These are phyloP conservation scores for Agarophyton chilense DNA, from an alignment of 23 red algal genomes.

Conservation along the genomic window DNA sequence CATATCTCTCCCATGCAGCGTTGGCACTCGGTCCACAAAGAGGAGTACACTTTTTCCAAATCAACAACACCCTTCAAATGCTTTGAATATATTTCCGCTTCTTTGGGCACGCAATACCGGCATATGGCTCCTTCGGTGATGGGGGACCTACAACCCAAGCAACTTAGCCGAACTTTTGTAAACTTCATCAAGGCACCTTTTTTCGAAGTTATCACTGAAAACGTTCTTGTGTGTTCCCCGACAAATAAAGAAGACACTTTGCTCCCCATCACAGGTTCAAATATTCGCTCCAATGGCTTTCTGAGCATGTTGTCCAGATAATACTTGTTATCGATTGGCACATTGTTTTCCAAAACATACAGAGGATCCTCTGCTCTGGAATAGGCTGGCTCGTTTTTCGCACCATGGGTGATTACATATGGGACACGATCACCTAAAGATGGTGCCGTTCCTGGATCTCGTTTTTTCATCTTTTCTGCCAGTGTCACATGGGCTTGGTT, in stretches of 20 bases:
- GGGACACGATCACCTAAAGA: conserved; percentile 95
- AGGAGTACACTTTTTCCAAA: conserved; percentile 74
- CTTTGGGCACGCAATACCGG: conserved; percentile 72
- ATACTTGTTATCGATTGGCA: conserved; percentile 94
- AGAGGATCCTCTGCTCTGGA: conserved; percentile 96
- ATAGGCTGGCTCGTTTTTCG: conserved; percentile 84
- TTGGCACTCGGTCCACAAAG: conserved; percentile 99
- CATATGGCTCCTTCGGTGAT: conserved; percentile 81
- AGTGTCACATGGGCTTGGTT: conserved; percentile 94
- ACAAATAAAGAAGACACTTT: conserved; percentile 75
- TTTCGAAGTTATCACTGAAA: conserved; percentile 84
- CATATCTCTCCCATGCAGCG: conserved; percentile 95
- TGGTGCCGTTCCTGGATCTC: conserved; percentile 90
- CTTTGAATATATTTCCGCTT: conserved; percentile 75
- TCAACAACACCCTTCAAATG: conserved; percentile 30
- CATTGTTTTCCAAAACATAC: conserved; percentile 86
- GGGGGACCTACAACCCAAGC: conserved; percentile 84
- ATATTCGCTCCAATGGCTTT: conserved; percentile 98
- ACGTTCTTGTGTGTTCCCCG: conserved; percentile 90
- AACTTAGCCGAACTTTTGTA: conserved; percentile 78
- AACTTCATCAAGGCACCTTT: conserved; percentile 91
- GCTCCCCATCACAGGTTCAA: conserved; percentile 73
- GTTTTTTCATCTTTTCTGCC: conserved; percentile 88
- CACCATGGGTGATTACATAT: conserved; percentile 89
- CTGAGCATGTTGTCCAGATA: conserved; percentile 99